These are phyloP conservation scores for Cucurbita pepo DNA, from an alignment of 306 rosid species.

Conservation along the genomic window DNA sequence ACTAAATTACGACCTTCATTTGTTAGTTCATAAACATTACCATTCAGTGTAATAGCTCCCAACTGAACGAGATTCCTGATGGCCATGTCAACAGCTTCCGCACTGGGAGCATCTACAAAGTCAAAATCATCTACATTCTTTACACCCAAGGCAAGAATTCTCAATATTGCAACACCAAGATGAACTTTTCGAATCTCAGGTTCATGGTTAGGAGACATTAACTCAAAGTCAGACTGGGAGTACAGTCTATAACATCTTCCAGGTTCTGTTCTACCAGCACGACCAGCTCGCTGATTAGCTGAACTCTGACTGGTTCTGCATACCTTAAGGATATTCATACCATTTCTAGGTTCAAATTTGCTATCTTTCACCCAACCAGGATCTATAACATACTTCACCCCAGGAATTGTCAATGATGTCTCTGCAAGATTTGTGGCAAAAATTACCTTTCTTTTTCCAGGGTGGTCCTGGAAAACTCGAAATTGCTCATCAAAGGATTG, in stretches of 20 bases:
- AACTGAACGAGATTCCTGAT: constrained; percentile 59
- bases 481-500: constrained; percentile 64
- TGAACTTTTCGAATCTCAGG: constrained; percentile 96
- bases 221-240: constrained; percentile 50
- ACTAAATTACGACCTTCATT: constrained; percentile 48
- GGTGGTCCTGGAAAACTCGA: constrained; percentile 47
- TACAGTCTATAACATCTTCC: constrained; percentile 88
- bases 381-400: constrained; percentile 84
- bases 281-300: constrained; percentile 88
- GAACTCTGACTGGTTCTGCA: constrained; percentile 81
- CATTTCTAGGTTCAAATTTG: constrained; percentile 67
- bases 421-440: constrained; percentile 91
- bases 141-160: constrained; percentile 76
- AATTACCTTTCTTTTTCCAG: constrained; percentile 71
- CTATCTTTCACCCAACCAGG: constrained; percentile 77
- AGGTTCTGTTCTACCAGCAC: constrained; percentile 94
- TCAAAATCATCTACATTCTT: constrained; percentile 62
- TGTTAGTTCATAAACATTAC: constrained; percentile 37
- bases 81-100: constrained; percentile 75
- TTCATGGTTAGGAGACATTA: constrained; percentile 64
- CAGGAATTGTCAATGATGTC: constrained; percentile 93
- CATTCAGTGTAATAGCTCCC: constrained; percentile 38
- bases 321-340: constrained; percentile 86
- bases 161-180: constrained; percentile 87
- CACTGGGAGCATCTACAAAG: constrained; percentile 79